These are phyloP conservation scores for Phytophthora sansomeana DNA, from an alignment of 352 stramenopile species.

Conservation along the genomic window DNA sequence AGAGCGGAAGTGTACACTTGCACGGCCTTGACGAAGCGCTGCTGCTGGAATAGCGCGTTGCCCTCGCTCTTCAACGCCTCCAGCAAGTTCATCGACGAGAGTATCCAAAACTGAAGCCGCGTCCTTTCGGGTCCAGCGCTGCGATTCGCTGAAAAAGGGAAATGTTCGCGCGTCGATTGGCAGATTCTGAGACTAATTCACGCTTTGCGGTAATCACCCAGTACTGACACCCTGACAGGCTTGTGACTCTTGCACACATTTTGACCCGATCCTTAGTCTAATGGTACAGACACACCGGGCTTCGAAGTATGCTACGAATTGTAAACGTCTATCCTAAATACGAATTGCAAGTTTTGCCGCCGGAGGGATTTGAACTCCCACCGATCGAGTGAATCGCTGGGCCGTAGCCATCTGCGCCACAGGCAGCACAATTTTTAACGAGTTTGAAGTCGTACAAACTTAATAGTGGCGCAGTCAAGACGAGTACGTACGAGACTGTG, in stretches of 20 bases:
- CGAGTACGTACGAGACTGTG: too few relatives aligned
- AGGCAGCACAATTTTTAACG: not conserved
- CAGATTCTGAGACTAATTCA: constrained; percentile 78
- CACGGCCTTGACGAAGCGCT: constrained; percentile 52
- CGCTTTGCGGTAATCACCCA: constrained; percentile 51
- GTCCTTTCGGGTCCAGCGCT: constrained; percentile 16
- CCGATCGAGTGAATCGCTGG: not conserved
- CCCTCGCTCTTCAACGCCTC: constrained; percentile 65
- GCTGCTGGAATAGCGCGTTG: constrained; percentile 65
- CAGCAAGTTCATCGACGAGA: constrained; percentile 33
- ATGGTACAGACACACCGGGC: constrained; percentile 88
- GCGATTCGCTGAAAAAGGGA: constrained; percentile 33
- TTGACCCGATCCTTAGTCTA: constrained; percentile 93
- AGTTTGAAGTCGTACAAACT: not conserved
- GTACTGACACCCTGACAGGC: constrained; percentile 89
- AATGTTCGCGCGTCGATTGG: constrained; percentile 86
- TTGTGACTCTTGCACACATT: constrained; percentile 76
- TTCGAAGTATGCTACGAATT: constrained; percentile 83
- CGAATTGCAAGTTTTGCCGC: constrained; percentile 17
- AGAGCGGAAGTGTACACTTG: constrained; percentile 55
- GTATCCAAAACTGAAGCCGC: constrained; percentile 18
- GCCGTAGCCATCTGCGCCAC: constrained; percentile 34
- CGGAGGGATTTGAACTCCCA: constrained; percentile 72
- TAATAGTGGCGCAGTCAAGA: not conserved
- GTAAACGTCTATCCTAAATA: constrained; percentile 27